Percentiles rank a stretch among this genome's conserved stretches.
These are phyloP conservation scores for Metschnikowia lunata DNA, from an alignment of 805 yeast species.

Conservation along the genomic window DNA sequence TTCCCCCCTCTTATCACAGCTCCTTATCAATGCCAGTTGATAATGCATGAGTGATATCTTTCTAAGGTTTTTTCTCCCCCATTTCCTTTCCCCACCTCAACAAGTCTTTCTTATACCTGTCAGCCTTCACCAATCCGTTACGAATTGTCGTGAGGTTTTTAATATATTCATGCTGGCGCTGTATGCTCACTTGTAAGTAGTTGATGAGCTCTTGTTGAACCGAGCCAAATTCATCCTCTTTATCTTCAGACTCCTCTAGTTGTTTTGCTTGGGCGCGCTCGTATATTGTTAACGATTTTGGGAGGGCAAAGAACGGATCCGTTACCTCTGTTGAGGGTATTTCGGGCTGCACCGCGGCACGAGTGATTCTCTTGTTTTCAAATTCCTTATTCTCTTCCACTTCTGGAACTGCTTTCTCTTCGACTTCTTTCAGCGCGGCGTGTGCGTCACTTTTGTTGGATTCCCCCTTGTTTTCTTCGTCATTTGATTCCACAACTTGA, in stretches of 20 bases:
- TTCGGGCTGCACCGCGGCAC: slow-evolving; percentile 24
- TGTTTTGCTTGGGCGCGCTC: slow-evolving; percentile 25
- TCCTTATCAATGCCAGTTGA: no score
- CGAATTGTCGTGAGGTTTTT: slow-evolving; percentile 72
- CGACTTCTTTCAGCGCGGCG: neutral
- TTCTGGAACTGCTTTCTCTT: neutral
- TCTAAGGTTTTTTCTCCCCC: slow-evolving; percentile 39
- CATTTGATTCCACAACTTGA: slow-evolving; percentile 4
- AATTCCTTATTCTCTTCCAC: slow-evolving; percentile 13
- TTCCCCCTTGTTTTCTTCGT: slow-evolving; percentile 6
- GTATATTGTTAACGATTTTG: slow-evolving; percentile 36
- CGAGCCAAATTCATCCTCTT: slow-evolving; percentile 38
- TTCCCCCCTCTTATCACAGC: no score
- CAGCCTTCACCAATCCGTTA: slow-evolving; percentile 72
- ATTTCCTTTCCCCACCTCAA: slow-evolving; percentile 84
- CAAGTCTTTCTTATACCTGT: slow-evolving; percentile 64
- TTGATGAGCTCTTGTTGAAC: slow-evolving; percentile 54
- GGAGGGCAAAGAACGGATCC: slow-evolving; percentile 54
- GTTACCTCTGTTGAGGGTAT: slow-evolving; percentile 53
- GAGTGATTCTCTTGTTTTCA: slow-evolving; percentile 13
- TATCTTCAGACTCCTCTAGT: slow-evolving; percentile 19
- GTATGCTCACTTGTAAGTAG: slow-evolving; percentile 42
- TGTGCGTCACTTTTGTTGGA: neutral
- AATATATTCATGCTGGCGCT: slow-evolving; percentile 71
- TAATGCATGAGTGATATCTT: neutral